These are phyloP conservation scores for Rhizopogon sp. DNA, from an alignment of 768 basidiomycete species.

Conservation along the genomic window DNA sequence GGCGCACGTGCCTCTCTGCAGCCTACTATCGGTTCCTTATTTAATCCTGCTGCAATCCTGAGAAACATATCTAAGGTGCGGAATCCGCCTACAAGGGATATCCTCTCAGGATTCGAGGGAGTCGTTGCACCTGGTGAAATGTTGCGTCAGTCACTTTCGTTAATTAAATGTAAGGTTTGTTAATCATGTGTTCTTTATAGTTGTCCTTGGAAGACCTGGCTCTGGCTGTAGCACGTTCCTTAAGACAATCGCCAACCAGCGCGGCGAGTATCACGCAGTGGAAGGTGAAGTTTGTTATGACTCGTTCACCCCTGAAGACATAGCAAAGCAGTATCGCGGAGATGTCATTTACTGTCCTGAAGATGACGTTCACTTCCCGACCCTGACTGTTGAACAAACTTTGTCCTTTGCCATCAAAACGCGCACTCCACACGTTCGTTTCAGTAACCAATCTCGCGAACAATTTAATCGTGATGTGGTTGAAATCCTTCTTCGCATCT, in stretches of 20 bases:
- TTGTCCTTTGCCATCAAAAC: conserved; percentile 66
- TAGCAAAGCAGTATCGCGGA: conserved; percentile 72
- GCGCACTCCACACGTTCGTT: conserved; percentile 66
- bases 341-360: conserved; percentile 56
- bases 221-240: conserved; percentile 86
- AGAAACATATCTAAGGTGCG: conserved; percentile 39
- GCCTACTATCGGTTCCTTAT: conserved; percentile 53
- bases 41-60: conserved; percentile 48
- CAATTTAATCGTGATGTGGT: conserved; percentile 53
- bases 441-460: conserved; percentile 60
- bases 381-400: conserved; percentile 76
- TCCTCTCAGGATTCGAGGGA: conserved; percentile 51
- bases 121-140: conserved; percentile 60
- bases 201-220: conserved; percentile 79
- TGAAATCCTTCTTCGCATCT: conserved; percentile 65
- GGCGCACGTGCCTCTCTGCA: conserved; percentile 53
- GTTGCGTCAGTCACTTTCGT: conserved; percentile 46
- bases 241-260: conserved; percentile 75
- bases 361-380: conserved; percentile 83
- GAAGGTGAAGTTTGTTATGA: conserved; percentile 77
- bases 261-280: conserved; percentile 58
- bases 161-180: background rate
- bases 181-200: background rate
- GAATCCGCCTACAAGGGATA: conserved; percentile 58
- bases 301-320: conserved; percentile 71